phyloP scores from a whole-genome alignment of 1,284 basidiomycete species.

The Tylopilus orsonianus region DNA sequence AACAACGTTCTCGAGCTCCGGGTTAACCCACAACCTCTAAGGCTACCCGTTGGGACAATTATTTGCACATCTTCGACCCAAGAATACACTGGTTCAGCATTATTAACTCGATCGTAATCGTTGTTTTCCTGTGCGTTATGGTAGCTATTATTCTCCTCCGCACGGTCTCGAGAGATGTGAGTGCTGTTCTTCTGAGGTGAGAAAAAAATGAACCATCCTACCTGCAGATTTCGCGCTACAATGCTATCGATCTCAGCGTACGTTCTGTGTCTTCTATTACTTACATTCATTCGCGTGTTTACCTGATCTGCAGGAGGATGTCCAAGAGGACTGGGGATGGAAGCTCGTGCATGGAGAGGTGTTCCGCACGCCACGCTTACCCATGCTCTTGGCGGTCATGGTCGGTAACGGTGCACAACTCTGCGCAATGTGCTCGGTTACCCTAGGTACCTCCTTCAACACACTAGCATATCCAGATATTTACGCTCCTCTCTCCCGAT shows the following conservation, averaged over 20 bases:
- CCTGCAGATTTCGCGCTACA: slow-evolving; percentile 89
- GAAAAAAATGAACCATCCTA: slow-evolving; percentile 37
- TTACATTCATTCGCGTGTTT: not conserved
- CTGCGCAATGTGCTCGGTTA: slow-evolving; percentile 86
- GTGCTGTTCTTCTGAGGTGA: slow-evolving; percentile 37
- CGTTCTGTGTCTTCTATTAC: slow-evolving; percentile 24
- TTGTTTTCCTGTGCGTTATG: slow-evolving; percentile 89
- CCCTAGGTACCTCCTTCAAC: slow-evolving; percentile 57
- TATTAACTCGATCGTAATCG: slow-evolving; percentile 91
- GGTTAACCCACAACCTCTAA: slow-evolving; percentile 32
- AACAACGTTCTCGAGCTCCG: not conserved
- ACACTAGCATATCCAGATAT: not conserved
- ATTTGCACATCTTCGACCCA: slow-evolving; percentile 80
- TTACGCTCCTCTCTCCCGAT: slow-evolving; percentile 12
- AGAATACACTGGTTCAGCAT: slow-evolving; percentile 91
- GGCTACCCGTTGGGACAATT: slow-evolving; percentile 97
- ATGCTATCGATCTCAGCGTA: slow-evolving; percentile 89
- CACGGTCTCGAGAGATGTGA: slow-evolving; percentile 85
- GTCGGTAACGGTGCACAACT: slow-evolving; percentile 92
- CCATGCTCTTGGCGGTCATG: slow-evolving; percentile 81
- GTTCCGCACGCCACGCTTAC: slow-evolving; percentile 81
- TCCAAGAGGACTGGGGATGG: slow-evolving; percentile 99
- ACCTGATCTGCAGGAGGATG: slow-evolving; percentile 71
- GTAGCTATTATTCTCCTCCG: slow-evolving; percentile 89
- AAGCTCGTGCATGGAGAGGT: slow-evolving; percentile 97